These are phyloP conservation scores for Candida nitratophila DNA, from an alignment of 805 yeast genomes.

Conservation along the genomic window DNA sequence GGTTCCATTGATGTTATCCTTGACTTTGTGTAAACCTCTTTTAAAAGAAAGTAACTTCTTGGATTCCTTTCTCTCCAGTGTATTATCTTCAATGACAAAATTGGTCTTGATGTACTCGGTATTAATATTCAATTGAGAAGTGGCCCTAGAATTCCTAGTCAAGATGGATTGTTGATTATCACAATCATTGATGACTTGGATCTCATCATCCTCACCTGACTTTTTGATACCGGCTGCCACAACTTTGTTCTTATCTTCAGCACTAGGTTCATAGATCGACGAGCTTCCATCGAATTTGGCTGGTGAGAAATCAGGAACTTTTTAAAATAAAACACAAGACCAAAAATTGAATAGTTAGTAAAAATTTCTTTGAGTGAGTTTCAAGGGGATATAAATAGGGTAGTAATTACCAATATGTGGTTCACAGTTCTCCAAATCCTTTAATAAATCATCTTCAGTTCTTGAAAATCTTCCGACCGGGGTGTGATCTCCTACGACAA, in stretches of 20 bases:
- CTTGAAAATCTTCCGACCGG: not conserved
- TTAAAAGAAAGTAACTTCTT: not conserved
- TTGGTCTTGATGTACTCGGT: not conserved
- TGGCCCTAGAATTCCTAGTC: not conserved
- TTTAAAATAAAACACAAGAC: not conserved
- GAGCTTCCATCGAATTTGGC: not conserved
- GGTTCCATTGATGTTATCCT: not conserved
- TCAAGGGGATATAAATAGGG: not conserved
- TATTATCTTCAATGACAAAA: not conserved
- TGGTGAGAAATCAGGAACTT: not conserved
- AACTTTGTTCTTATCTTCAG: too few relatives aligned
- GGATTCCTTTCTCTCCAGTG: not conserved
- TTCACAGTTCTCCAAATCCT: not conserved
- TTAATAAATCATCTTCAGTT: not conserved
- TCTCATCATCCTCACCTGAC: too few relatives aligned
- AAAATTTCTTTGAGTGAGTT: too few relatives aligned
- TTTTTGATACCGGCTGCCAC: too few relatives aligned
- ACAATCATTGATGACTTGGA: not conserved
- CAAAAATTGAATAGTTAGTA: not conserved
- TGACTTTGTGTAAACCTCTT: not conserved
- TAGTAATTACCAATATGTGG: not conserved
- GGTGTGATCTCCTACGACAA: not conserved
- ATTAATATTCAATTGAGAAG: not conserved
- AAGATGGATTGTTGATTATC: not conserved
- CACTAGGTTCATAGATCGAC: not conserved